These are phyloP conservation scores for Rhazya stricta DNA, from an alignment of 257 asterid genomes.

Conservation along the genomic window DNA sequence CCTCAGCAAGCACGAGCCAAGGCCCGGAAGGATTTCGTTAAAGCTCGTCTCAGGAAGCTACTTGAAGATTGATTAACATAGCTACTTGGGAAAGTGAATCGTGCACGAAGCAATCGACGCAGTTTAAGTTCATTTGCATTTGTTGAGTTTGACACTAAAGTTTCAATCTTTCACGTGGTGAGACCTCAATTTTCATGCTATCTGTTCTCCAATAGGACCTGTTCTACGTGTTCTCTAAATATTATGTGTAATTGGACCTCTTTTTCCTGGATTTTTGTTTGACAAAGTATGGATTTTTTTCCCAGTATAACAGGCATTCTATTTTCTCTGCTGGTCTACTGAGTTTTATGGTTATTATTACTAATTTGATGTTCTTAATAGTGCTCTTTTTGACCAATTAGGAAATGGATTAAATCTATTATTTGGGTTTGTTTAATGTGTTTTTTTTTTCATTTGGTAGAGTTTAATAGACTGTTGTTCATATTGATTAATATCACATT, in stretches of 20 bases:
- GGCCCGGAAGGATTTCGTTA: constrained; percentile 34
- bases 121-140: not conserved
- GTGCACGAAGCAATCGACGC: not conserved
- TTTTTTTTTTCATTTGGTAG: not conserved
- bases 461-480: not conserved
- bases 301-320: not conserved
- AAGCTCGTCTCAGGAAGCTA: constrained; percentile 30
- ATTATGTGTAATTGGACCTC: not conserved
- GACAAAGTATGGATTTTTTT: not conserved
- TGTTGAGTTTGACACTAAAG: not conserved
- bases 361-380: too few relatives aligned
- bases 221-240: not conserved
- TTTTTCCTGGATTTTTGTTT: not conserved
- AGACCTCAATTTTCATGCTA: not conserved
- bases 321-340: not conserved
- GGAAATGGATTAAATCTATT: not conserved
- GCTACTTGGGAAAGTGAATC: not conserved
- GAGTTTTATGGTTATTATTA: not conserved
- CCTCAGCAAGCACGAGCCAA: constrained; percentile 34
- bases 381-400: not conserved
- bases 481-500: too few relatives aligned
- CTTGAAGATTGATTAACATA: constrained; percentile 24
- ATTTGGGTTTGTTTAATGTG: not conserved
- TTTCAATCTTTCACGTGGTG: constrained; percentile 13
- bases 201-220: not conserved